Evolutionary conservation across 2,329 filamentous ascomycete genomes (phyloP).

Genomic region (Ophiocordyceps sinensis): DNA sequence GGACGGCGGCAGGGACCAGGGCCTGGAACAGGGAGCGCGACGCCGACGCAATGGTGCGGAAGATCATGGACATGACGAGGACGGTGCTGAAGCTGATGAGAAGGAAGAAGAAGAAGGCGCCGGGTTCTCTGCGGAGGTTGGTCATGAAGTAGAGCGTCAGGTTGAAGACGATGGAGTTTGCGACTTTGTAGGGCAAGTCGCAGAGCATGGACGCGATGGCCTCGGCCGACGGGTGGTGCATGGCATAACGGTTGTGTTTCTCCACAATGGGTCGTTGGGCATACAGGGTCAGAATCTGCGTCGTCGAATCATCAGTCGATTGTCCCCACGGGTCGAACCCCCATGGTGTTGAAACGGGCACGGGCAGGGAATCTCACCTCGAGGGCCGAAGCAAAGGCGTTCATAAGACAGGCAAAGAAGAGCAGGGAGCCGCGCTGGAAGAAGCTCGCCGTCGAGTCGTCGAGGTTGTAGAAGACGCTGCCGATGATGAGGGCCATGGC

Average conservation of each 20-base stretch:
- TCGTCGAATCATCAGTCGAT: neutral
- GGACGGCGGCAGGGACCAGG: conserved; percentile 42
- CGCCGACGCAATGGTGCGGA: conserved; percentile 64
- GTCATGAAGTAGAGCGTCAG: conserved; percentile 77
- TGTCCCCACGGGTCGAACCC: no score
- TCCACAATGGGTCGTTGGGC: conserved; percentile 84
- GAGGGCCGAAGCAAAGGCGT: conserved; percentile 66
- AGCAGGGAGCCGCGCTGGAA: conserved; percentile 66
- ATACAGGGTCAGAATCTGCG: conserved; percentile 66
- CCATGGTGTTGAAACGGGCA: neutral
- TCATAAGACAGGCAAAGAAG: conserved; percentile 80
- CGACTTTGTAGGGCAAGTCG: conserved; percentile 66
- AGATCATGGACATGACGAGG: conserved; percentile 73
- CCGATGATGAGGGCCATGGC: conserved; percentile 64
- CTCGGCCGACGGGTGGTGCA: conserved; percentile 83
- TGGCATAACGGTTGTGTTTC: conserved; percentile 72
- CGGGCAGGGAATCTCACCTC: conserved; percentile 32
- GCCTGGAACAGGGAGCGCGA: conserved; percentile 56
- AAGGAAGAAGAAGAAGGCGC: conserved; percentile 74
- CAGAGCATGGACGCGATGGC: conserved; percentile 76
- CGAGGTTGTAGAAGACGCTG: conserved; percentile 68
- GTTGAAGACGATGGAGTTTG: conserved; percentile 66
- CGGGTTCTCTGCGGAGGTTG: conserved; percentile 58
- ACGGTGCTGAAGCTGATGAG: conserved; percentile 62
- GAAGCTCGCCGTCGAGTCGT: conserved; percentile 53